A percentile compares a stretch with the other conserved stretches of the same genome.
phyloP scores from a whole-genome alignment of 2,329 filamentous ascomycete species.

The Coniella vitis region DNA sequence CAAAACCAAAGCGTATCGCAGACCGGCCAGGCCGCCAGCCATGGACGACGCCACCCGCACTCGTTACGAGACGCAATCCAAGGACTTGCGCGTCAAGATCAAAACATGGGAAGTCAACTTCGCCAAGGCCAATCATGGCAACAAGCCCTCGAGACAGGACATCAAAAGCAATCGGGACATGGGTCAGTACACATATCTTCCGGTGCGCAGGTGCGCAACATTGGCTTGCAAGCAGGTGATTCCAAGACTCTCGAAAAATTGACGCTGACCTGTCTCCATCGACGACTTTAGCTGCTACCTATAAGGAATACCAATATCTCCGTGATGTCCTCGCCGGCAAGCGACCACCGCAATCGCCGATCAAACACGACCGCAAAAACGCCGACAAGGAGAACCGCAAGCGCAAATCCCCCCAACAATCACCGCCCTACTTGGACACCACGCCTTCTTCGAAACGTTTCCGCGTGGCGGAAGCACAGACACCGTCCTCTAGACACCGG shows the following conservation, averaged over 20 bases:
- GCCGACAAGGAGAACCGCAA: conserved; percentile 30
- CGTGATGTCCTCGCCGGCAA: conserved; percentile 54
- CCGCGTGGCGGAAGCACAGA: conserved; percentile 41
- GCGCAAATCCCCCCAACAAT: conserved; percentile 30
- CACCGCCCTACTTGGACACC: conserved; percentile 22
- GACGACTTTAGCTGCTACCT: conserved; percentile 62
- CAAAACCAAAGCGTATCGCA: background rate
- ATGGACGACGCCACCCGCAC: conserved; percentile 43
- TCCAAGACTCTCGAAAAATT: background rate
- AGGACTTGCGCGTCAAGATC: conserved; percentile 57
- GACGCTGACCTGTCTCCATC: background rate
- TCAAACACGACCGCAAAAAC: conserved; percentile 19
- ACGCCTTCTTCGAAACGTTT: conserved; percentile 46
- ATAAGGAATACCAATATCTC: conserved; percentile 67
- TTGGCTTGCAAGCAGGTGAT: background rate
- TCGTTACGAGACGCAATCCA: conserved; percentile 43
- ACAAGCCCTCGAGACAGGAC: conserved; percentile 65
- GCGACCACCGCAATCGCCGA: conserved; percentile 30
- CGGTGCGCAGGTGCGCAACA: background rate
- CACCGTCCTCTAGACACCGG: conserved; percentile 17
- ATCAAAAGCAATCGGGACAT: conserved; percentile 69
- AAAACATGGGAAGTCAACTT: conserved; percentile 71
- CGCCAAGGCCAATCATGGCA: conserved; percentile 52
- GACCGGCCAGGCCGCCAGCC: conserved; percentile 3
- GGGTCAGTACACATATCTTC: conserved; percentile 41